Base-by-base conservation (phyloP, 176 grass and related monocot genomes). In the Poa pratensis region DNA sequence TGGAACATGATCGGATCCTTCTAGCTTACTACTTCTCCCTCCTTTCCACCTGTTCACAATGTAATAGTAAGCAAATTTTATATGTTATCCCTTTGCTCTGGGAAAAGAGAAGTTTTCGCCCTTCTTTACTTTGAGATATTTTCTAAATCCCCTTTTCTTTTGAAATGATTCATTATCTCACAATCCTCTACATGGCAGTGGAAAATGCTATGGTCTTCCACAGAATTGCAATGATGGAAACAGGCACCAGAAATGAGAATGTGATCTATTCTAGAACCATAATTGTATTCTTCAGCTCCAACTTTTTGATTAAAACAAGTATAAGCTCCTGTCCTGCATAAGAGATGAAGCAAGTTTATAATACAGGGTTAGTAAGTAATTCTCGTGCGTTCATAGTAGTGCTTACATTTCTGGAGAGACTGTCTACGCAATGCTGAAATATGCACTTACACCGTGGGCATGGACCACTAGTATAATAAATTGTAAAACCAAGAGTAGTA, bases 1-100 rank as follows among this genome's bases (percentile, higher is more conserved):
- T 81, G 96, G 96, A 82, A 96, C 84, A 93, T 99, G 96, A 92
- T 99, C 96, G 6, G 96, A 99, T 81, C 96, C 96, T 88, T 99
- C 96, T 84, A 99, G 86, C 85, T 94, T 99, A 85, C 35, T 94
- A 48, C 75, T 99, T 83, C 93, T 96, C 55, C 93, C 96, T 63
- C 96, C 96, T 84, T 95, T 94, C 93, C 93, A 99, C 88, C 96
- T 99, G 90, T 61, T 83, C 69, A 83, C 53, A 88, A 84, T 55
- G 63, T n/a, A 88, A 86, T 46, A 75, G 67, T 88, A 83, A 63
- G 39, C 10, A 87, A 70, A 66, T 46, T 20, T 13, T 82, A 39
- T 17, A 52, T 14, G 19, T 19, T 54, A 69, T 32, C 22, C 35
- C 30, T 81, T 85, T 73, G 3, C 42, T 76, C 22, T 85, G 6